Evolutionary conservation across 306 rosid genomes (phyloP).

Genomic region (Chamaecrista fasciculata): DNA sequence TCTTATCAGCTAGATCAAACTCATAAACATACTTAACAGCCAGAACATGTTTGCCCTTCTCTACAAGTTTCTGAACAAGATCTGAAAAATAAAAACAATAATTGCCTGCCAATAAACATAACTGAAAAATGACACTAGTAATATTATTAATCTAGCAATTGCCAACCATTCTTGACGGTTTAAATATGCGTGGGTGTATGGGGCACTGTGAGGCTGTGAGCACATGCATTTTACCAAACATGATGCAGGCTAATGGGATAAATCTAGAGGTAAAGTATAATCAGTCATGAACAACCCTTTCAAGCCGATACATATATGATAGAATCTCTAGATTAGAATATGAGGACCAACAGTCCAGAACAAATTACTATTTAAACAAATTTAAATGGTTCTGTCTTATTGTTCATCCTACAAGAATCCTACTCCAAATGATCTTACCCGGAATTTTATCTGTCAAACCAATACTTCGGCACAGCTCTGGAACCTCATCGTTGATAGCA

Average conservation of each 20-base stretch:
- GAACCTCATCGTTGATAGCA: constrained; percentile 44
- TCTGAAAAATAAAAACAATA: constrained; percentile 44
- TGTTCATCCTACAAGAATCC: neutral
- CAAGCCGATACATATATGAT: neutral
- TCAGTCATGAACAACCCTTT: neutral
- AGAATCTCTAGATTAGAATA: neutral
- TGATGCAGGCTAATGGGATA: neutral
- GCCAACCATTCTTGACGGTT: neutral
- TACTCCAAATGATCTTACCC: constrained; percentile 28
- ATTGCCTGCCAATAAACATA: constrained; percentile 16
- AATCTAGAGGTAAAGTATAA: neutral
- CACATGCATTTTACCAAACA: neutral
- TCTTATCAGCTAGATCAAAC: constrained; percentile 59
- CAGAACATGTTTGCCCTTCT: constrained; percentile 54
- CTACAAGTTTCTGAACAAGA: constrained; percentile 66
- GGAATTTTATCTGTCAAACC: constrained; percentile 46
- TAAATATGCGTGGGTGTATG: neutral
- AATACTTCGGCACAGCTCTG: constrained; percentile 41
- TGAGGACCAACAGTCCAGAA: neutral
- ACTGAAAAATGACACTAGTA: constrained; percentile 20
- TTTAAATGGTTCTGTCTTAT: neutral
- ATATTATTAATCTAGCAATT: neutral
- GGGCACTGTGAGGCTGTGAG: too few relatives aligned
- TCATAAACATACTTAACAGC: constrained; percentile 68
- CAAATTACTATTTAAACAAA: neutral